Percentiles rank a stretch among this genome's conserved stretches.
Conservation (phyloP, 306 rosid species). For the Trifolium subterraneum region DNA sequence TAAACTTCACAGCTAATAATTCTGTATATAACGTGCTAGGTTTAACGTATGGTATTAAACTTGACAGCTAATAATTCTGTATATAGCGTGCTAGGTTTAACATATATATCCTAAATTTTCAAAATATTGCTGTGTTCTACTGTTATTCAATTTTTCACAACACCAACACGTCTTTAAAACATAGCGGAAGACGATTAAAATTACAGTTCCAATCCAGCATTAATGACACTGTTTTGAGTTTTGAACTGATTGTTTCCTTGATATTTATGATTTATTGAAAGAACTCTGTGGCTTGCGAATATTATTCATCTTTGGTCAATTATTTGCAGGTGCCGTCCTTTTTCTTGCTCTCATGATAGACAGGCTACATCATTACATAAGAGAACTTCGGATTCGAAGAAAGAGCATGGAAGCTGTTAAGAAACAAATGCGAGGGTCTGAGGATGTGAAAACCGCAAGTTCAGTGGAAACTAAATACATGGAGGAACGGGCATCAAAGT, state of each 20-base stretch:
- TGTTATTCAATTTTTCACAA: constrained; percentile 17
- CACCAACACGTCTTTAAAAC: constrained; percentile 8
- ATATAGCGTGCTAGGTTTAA: background rate
- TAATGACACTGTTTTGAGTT: constrained; percentile 29
- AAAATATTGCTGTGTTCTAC: background rate
- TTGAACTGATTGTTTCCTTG: constrained; percentile 22
- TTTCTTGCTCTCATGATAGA: constrained; percentile 89
- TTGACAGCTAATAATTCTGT: background rate
- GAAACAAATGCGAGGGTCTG: constrained; percentile 69
- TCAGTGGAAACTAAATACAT: constrained; percentile 59
- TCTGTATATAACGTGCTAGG: background rate
- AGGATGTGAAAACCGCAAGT: constrained; percentile 57
- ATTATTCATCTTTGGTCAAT: constrained; percentile 36
- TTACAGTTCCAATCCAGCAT: background rate
- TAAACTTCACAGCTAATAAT: background rate
- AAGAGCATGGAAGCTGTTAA: constrained; percentile 83
- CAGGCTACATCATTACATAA: constrained; percentile 84
- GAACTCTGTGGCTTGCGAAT: constrained; percentile 32
- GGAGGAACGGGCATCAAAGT: constrained; percentile 61
- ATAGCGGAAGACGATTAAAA: constrained; percentile 18
- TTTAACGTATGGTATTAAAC: constrained; percentile 1
- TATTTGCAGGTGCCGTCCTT: constrained; percentile 70
- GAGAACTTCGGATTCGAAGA: constrained; percentile 83
- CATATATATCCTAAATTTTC: background rate
- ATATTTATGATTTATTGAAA: constrained; percentile 8